Percentiles rank a stretch among this genome's conserved stretches.
Conservation (phyloP, 2,329 filamentous ascomycete genomes). For the Alternaria postmessia region DNA sequence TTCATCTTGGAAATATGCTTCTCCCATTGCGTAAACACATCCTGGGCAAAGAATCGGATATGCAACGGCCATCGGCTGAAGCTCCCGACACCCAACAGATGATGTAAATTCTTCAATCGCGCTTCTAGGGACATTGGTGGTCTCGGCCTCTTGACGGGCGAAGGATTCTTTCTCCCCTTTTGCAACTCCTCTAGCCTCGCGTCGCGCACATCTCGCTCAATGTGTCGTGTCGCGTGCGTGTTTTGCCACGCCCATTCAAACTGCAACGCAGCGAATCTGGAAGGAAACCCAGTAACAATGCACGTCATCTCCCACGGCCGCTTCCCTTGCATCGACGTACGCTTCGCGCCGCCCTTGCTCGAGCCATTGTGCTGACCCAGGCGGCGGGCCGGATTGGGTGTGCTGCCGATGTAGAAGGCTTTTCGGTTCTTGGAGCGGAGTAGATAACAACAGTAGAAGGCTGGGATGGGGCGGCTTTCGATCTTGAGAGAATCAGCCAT, state of each 20-base stretch:
- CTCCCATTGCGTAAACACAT: constrained; percentile 76
- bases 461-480: constrained; percentile 67
- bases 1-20: constrained; percentile 51
- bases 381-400: constrained; percentile 84
- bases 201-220: constrained; percentile 59
- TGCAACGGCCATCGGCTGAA: constrained; percentile 85
- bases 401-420: constrained; percentile 88
- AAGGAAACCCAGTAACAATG: constrained; percentile 88
- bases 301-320: constrained; percentile 84
- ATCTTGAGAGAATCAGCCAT: constrained; percentile 24
- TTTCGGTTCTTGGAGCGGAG: constrained; percentile 80
- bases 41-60: constrained; percentile 77
- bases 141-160: constrained; percentile 53
- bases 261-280: constrained; percentile 84
- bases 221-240: constrained; percentile 80
- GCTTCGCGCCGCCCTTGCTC: constrained; percentile 78
- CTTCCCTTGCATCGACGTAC: constrained; percentile 72
- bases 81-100: constrained; percentile 79
- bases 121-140: constrained; percentile 70
- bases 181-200: constrained; percentile 47
- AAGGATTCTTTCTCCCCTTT: constrained; percentile 35
- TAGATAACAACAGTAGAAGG: constrained; percentile 93
- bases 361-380: constrained; percentile 92
- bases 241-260: constrained; percentile 99
- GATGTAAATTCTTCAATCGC: constrained; percentile 79